These are phyloP conservation scores for Chaetomiaceae sp. DNA, from an alignment of 2,329 filamentous ascomycete genomes.

Conservation along the genomic window DNA sequence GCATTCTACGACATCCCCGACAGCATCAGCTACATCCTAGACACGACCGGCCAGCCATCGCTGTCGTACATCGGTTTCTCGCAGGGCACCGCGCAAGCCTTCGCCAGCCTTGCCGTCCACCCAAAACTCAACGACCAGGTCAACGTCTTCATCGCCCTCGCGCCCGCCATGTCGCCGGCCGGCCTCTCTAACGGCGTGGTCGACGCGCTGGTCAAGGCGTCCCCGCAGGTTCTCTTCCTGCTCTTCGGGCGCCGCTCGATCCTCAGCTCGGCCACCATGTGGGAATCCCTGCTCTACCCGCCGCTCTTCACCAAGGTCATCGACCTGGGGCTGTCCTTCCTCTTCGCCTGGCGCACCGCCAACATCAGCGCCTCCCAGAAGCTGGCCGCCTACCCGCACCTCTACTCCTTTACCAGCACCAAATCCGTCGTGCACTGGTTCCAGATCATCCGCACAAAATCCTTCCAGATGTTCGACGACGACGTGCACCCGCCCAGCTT, in stretches of 20 bases:
- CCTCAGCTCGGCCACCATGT: constrained; percentile 89
- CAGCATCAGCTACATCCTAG: constrained; percentile 84
- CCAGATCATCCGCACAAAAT: constrained; percentile 93
- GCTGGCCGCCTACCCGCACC: constrained; percentile 86
- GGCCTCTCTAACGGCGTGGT: constrained; percentile 86
- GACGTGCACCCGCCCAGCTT: constrained; percentile 75
- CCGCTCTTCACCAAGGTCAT: constrained; percentile 87
- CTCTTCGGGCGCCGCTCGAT: constrained; percentile 90
- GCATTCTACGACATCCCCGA: constrained; percentile 97
- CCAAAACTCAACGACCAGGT: constrained; percentile 87
- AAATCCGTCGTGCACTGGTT: constrained; percentile 99
- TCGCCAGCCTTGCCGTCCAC: constrained; percentile 87
- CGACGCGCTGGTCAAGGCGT: constrained; percentile 87
- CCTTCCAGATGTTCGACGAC: constrained; percentile 98
- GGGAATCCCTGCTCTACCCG: constrained; percentile 92
- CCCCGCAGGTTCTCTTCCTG: constrained; percentile 84
- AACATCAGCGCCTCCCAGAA: constrained; percentile 89
- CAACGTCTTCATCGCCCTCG: constrained; percentile 92
- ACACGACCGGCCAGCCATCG: constrained; percentile 73
- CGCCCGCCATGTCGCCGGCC: constrained; percentile 92
- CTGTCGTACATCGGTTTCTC: constrained; percentile 96
- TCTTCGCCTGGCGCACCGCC: constrained; percentile 82
- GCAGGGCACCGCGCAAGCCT: constrained; percentile 93
- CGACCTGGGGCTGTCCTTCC: constrained; percentile 70
- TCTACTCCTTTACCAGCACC: constrained; percentile 94